phyloP scores from a whole-genome alignment of 352 stramenopile genomes.

The Labyrinthula sp. region DNA sequence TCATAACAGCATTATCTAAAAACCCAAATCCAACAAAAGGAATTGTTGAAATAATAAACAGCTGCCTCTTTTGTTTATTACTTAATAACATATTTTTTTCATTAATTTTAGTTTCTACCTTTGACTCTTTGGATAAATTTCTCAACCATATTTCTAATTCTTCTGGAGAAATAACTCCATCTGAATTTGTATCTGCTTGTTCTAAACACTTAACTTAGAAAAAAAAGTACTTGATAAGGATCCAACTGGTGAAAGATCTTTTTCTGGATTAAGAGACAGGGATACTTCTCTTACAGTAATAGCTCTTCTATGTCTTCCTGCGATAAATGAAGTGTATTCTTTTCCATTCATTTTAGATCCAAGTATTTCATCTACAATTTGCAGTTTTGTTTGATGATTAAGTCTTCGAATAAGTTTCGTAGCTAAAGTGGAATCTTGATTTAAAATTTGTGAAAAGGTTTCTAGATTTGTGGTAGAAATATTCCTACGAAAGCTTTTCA shows the following conservation, averaged over 20 bases:
- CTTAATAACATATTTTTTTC: background rate
- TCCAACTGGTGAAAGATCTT: too few species aligned
- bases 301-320: slow-evolving; percentile 4
- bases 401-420: too few species aligned
- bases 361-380: too few species aligned
- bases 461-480: too few species aligned
- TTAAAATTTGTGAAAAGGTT: too few species aligned
- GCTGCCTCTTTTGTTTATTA: slow-evolving; percentile 7
- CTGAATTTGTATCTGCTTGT: slow-evolving; percentile 17
- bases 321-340: slow-evolving; percentile 14
- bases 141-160: slow-evolving; percentile 13
- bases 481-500: too few species aligned
- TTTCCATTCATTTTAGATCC: slow-evolving; percentile 1
- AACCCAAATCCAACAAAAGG: slow-evolving; percentile 91
- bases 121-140: slow-evolving; percentile 20
- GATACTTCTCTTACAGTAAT: slow-evolving; percentile 27
- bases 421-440: too few species aligned
- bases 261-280: slow-evolving; percentile 16
- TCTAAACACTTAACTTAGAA: too few species aligned
- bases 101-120: background rate
- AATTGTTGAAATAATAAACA: slow-evolving; percentile 44
- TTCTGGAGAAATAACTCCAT: slow-evolving; percentile 13
- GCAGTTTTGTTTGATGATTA: too few species aligned
- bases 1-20: slow-evolving; percentile 88
- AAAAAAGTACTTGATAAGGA: too few species aligned